Evolutionary conservation across 1,139 yeast genomes (phyloP), one percentile per base, ranked within the genome.

Genomic region (Groenewaldozyma auringiensis): DNA sequence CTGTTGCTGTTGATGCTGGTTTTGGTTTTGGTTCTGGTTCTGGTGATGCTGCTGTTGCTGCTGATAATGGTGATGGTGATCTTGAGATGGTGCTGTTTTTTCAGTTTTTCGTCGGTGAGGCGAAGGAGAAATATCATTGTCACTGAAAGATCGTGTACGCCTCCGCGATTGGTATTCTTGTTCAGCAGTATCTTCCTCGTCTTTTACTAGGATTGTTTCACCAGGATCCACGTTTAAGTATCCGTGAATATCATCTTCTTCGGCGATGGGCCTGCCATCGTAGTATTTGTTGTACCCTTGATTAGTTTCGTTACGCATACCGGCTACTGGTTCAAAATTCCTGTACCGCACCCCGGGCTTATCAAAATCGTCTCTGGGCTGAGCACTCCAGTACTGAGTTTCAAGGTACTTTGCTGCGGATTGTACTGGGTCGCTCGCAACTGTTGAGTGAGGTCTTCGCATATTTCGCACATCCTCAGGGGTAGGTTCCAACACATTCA

Each of bases 21-120:
- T 9, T 18, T 38, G 47, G 9, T 35, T 39, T 21, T 27, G 44
- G 17, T 6, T 25, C 8, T 41, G 48, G 18, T 37, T 38, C 14
- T 21, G 34, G 47, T 11, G 37, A n/a, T 14, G 50, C 21, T 37
- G 46, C 9, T 36, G 42, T 21, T 33, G 51, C 17, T 40, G 44
- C 14, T 27, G 37, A 8, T 40, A 43, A 9, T 16, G 25, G 39
- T 34, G 41, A 4, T 34, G 40, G 17, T 33, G 37, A 33, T 27
- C 11, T 9, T 27, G 31, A 27, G n/a, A n/a, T 6, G 29, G 11
- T 25, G 29, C 29, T 25, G 29, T 25, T 25, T 6, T n/a, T n/a
- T n/a, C 25, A 20, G 40, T 31, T 11, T 33, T 27, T 22, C 17
- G 25, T 16, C 27, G 11, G 11, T 29, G 27, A 13, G 43, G 22